phyloP scores from a whole-genome alignment of 257 asterid species.

The Thymus quinquecostatus region DNA sequence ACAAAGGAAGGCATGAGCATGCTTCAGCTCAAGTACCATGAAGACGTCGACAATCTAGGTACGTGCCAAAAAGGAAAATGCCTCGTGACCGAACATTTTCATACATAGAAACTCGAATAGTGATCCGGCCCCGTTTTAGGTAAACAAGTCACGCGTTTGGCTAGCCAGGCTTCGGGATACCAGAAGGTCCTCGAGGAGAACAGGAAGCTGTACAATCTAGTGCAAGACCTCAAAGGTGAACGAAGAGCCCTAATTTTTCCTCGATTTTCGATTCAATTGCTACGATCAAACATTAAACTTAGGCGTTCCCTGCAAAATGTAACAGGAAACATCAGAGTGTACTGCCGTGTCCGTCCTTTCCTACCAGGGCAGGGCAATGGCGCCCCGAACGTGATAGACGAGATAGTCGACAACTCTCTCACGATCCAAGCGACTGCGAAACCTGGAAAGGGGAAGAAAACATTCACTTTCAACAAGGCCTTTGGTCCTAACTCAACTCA shows the following conservation, averaged over 20 bases:
- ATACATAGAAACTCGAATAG: not conserved
- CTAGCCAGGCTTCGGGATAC: constrained; percentile 73
- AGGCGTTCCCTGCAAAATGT: not conserved
- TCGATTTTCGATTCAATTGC: no score
- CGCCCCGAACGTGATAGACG: constrained; percentile 46
- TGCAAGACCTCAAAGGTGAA: constrained; percentile 91
- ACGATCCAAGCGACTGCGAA: constrained; percentile 42
- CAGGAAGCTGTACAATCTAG: constrained; percentile 80
- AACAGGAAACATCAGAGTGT: constrained; percentile 56
- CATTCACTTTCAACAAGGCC: constrained; percentile 59
- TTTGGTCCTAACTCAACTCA: constrained; percentile 56
- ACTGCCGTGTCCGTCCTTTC: constrained; percentile 51
- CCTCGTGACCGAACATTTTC: not conserved
- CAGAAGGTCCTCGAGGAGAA: constrained; percentile 81
- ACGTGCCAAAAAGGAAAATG: not conserved
- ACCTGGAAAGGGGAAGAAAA: constrained; percentile 51
- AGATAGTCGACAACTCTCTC: constrained; percentile 52
- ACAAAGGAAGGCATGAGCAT: constrained; percentile 62
- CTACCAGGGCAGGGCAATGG: constrained; percentile 41
- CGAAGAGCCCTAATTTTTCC: no score
- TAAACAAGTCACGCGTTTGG: constrained; percentile 60
- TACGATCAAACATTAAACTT: not conserved
- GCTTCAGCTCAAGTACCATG: constrained; percentile 63
- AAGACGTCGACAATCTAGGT: constrained; percentile 73
- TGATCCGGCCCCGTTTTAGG: constrained; percentile 43